A percentile compares a stretch with the other conserved stretches of the same genome.
These are phyloP conservation scores for Panaeolus papilionaceus DNA, from an alignment of 768 basidiomycete species.

Conservation along the genomic window DNA sequence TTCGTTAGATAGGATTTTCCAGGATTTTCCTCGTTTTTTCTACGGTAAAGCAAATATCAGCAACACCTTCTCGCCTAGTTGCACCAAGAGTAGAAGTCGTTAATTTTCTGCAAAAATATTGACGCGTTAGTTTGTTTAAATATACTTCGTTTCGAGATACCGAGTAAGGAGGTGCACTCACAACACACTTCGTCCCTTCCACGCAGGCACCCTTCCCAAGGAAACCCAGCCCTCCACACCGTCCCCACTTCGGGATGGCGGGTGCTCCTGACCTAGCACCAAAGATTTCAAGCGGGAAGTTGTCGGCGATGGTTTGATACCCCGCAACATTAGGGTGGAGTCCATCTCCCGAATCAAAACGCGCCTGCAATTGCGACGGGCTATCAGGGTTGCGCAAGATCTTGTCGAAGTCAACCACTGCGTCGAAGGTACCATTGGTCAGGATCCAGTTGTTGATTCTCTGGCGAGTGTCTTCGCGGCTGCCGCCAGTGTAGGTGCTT, in stretches of 20 bases:
- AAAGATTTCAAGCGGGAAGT: constrained; percentile 48
- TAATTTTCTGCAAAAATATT: neutral
- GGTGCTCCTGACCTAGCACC: constrained; percentile 87
- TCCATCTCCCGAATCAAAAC: constrained; percentile 51
- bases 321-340: constrained; percentile 55
- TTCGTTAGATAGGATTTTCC: neutral
- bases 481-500: constrained; percentile 43
- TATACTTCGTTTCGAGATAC: too few species aligned
- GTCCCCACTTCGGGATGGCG: constrained; percentile 3
- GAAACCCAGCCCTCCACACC: neutral
- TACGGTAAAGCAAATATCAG: too few species aligned
- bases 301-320: constrained; percentile 47
- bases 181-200: constrained; percentile 3
- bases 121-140: neutral
- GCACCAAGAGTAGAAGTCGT: constrained; percentile 2
- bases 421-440: constrained; percentile 48
- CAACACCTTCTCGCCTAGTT: neutral
- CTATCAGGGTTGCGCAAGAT: constrained; percentile 44
- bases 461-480: constrained; percentile 47
- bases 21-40: too few species aligned
- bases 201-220: neutral
- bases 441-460: constrained; percentile 50
- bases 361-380: constrained; percentile 42
- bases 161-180: neutral
- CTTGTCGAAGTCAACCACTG: constrained; percentile 54